Percentiles rank a stretch among this genome's conserved stretches.
Evolutionary conservation across 352 stramenopile species (phyloP).

Genomic region (Pythium dissimile): DNA sequence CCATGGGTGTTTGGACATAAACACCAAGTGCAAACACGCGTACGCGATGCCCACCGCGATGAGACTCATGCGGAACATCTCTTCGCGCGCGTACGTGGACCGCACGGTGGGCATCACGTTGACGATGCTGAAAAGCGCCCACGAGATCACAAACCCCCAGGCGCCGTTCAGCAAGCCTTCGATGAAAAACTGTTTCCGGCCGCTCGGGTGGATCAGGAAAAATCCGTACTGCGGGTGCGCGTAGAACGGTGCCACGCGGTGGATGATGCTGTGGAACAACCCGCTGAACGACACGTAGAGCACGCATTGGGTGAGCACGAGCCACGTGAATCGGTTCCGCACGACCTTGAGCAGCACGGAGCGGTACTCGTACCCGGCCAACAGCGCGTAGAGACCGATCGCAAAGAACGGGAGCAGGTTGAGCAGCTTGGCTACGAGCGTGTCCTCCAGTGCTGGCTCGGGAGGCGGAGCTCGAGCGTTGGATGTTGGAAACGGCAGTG

Average conservation of each 20-base stretch:
- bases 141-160: slow-evolving; percentile 63
- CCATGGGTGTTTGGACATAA: slow-evolving; percentile 59
- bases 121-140: slow-evolving; percentile 42
- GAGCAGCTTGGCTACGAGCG: slow-evolving; percentile 10
- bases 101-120: slow-evolving; percentile 38
- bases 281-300: slow-evolving; percentile 63
- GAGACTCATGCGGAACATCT: slow-evolving; percentile 43
- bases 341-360: slow-evolving; percentile 31
- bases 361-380: slow-evolving; percentile 40
- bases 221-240: slow-evolving; percentile 49
- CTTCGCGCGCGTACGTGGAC: slow-evolving; percentile 30
- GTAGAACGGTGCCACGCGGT: slow-evolving; percentile 44
- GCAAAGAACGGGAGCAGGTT: slow-evolving; percentile 40
- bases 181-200: slow-evolving; percentile 60
- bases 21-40: slow-evolving; percentile 44
- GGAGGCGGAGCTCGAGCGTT: neutral
- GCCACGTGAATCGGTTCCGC: slow-evolving; percentile 46
- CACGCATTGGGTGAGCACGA: slow-evolving; percentile 42
- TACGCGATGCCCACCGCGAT: slow-evolving; percentile 48
- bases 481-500: neutral
- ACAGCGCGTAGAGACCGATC: slow-evolving; percentile 32
- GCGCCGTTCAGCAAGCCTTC: slow-evolving; percentile 55
- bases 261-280: slow-evolving; percentile 62
- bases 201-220: slow-evolving; percentile 59
- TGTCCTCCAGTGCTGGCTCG: slow-evolving; percentile 4